Percentiles rank a stretch among this genome's conserved stretches.
phyloP scores from a whole-genome alignment of 768 basidiomycete species.

The Candolleomyces aberdarensis region DNA sequence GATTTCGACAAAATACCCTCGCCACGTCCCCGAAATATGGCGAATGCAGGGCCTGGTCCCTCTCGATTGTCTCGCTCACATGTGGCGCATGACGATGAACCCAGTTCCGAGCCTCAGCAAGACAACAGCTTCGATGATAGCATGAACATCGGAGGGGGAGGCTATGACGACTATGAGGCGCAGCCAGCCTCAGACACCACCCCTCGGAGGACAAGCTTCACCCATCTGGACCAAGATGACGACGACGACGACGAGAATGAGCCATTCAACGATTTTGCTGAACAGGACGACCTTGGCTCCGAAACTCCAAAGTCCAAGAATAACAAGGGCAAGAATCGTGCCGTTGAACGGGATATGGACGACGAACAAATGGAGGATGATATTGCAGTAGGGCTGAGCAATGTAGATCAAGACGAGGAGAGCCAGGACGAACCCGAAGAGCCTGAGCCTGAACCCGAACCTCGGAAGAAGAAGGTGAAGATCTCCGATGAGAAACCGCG shows the following conservation, averaged over 20 bases:
- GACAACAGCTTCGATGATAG: constrained; percentile 26
- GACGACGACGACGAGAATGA: constrained; percentile 39
- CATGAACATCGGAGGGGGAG: constrained; percentile 20
- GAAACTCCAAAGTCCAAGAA: constrained; percentile 25
- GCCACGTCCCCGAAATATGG: constrained; percentile 39
- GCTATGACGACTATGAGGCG: constrained; percentile 27
- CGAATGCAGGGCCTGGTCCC: constrained; percentile 35
- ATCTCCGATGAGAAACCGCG: constrained; percentile 18
- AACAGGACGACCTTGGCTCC: background rate
- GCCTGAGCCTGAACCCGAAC: constrained; percentile 13
- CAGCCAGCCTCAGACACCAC: constrained; percentile 21
- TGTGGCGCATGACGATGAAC: constrained; percentile 24
- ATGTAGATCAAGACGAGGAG: constrained; percentile 20
- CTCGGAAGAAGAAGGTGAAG: constrained; percentile 37
- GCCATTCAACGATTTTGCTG: background rate
- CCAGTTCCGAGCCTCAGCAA: constrained; percentile 25
- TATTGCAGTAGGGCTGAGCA: constrained; percentile 38
- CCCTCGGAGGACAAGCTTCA: constrained; percentile 42
- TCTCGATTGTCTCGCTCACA: constrained; percentile 39
- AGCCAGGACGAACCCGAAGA: constrained; percentile 24
- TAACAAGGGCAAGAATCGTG: constrained; percentile 37
- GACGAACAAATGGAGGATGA: constrained; percentile 43
- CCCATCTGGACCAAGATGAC: constrained; percentile 47
- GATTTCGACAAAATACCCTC: constrained; percentile 66
- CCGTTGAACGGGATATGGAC: constrained; percentile 40